phyloP scores from a whole-genome alignment of 1,284 basidiomycete genomes.

The Ganoderma lingzhi region DNA sequence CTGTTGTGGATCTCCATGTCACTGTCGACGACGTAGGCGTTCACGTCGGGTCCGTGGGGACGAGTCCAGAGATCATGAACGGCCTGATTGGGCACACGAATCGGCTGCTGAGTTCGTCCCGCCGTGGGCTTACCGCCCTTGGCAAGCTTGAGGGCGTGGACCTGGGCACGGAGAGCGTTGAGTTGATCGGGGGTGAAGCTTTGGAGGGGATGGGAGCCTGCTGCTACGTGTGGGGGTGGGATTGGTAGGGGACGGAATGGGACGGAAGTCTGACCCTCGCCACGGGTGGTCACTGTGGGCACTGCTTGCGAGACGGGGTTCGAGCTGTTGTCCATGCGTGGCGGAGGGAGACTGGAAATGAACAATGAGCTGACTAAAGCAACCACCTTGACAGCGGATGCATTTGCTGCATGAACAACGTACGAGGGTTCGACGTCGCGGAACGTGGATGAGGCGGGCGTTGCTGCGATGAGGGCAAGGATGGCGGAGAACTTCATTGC shows the following conservation, averaged over 20 bases:
- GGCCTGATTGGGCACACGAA: constrained; percentile 67
- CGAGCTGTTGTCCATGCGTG: not conserved
- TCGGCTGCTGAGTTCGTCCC: constrained; percentile 79
- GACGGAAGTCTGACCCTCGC: constrained; percentile 38
- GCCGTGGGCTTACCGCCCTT: constrained; percentile 84
- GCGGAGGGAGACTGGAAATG: not conserved
- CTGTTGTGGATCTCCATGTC: constrained; percentile 81
- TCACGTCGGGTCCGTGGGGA: constrained; percentile 65
- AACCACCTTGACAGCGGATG: not conserved
- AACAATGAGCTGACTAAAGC: not conserved
- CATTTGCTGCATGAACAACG: not conserved
- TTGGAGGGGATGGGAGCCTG: constrained; percentile 65
- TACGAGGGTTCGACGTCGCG: not conserved
- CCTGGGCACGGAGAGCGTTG: constrained; percentile 85
- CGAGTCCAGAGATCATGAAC: constrained; percentile 71
- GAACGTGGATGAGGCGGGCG: not conserved
- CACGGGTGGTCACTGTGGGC: constrained; percentile 35
- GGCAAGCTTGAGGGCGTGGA: constrained; percentile 89
- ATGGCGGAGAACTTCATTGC: not conserved
- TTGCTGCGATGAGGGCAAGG: not conserved
- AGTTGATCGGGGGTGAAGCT: constrained; percentile 86
- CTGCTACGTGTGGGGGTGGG: constrained; percentile 48
- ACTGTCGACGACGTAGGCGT: constrained; percentile 74
- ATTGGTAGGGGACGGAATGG: constrained; percentile 40
- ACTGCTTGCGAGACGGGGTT: not conserved